A percentile compares a stretch with the other conserved stretches of the same genome.
Evolutionary conservation across 768 basidiomycete genomes (phyloP).

Genomic region (Podaxis sp.): DNA sequence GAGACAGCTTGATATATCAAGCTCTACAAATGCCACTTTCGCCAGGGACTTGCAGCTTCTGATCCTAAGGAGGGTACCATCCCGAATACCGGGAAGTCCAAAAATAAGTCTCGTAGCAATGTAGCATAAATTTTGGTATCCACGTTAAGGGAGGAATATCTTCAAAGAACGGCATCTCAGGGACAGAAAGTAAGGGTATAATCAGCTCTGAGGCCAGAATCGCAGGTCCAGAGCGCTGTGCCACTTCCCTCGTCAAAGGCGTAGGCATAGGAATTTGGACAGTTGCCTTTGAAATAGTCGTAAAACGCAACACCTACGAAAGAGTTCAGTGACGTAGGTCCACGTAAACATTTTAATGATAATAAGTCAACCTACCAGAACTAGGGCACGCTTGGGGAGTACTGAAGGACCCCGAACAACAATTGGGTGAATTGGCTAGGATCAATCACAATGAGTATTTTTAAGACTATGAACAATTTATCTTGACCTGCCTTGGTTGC

Average conservation of each 20-base stretch:
- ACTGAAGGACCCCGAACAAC: conserved; percentile 58
- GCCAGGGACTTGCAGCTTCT: no score
- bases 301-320: conserved; percentile 22
- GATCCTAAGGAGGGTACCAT: no score
- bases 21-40: no score
- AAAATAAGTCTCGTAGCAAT: no score
- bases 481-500: conserved; percentile 34
- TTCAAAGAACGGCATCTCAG: conserved; percentile 15
- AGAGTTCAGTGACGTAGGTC: neutral
- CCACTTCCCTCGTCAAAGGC: conserved; percentile 53
- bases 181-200: conserved; percentile 55
- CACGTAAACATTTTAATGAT: neutral
- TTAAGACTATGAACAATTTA: neutral
- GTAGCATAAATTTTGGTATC: no score
- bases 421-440: conserved; percentile 60
- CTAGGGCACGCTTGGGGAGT: conserved; percentile 57
- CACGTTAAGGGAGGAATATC: neutral
- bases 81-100: no score
- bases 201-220: conserved; percentile 37
- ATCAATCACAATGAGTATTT: neutral
- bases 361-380: conserved; percentile 27
- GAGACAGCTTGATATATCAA: no score
- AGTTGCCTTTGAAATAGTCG: conserved; percentile 42
- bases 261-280: conserved; percentile 53
- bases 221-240: conserved; percentile 55